These are phyloP conservation scores for Phytophthora europaea DNA, from an alignment of 352 stramenopile species.

Conservation along the genomic window DNA sequence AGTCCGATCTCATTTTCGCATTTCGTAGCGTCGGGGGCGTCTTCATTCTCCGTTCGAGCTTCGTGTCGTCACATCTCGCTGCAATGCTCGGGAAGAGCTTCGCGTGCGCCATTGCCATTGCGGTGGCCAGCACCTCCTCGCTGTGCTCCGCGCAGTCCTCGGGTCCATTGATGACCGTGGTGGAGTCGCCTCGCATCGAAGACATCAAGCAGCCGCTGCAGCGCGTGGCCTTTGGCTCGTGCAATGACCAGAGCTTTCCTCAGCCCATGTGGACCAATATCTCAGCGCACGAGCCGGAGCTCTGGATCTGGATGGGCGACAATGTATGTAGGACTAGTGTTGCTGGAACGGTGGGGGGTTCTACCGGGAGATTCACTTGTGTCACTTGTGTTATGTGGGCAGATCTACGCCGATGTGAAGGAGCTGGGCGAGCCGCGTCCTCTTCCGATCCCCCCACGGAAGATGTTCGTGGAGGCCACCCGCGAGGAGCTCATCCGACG, in stretches of 20 bases:
- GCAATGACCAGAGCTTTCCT: slow-evolving; percentile 88
- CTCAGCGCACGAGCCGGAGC: slow-evolving; percentile 61
- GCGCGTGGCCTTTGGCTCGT: slow-evolving; percentile 84
- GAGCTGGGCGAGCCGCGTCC: slow-evolving; percentile 57
- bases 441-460: slow-evolving; percentile 48
- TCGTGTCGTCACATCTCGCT: not conserved
- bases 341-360: not conserved
- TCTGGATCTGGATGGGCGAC: slow-evolving; percentile 92
- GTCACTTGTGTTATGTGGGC: slow-evolving; percentile 6
- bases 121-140: slow-evolving; percentile 27
- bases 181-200: slow-evolving; percentile 40
- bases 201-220: slow-evolving; percentile 61
- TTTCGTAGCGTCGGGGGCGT: slow-evolving; percentile 17
- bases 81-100: slow-evolving; percentile 17
- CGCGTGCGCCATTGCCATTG: slow-evolving; percentile 13
- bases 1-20: slow-evolving; percentile 3
- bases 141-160: slow-evolving; percentile 16
- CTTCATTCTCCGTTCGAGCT: slow-evolving; percentile 10
- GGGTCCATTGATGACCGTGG: slow-evolving; percentile 17
- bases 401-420: slow-evolving; percentile 86
- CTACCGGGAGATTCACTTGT: not conserved
- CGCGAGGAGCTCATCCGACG: slow-evolving; percentile 58
- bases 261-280: slow-evolving; percentile 85
- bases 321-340: slow-evolving; percentile 51
- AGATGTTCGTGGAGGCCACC: slow-evolving; percentile 72